A percentile compares a stretch with the other conserved stretches of the same genome.
These are phyloP conservation scores for Sophora flavescens DNA, from an alignment of 306 rosid species.

Conservation along the genomic window DNA sequence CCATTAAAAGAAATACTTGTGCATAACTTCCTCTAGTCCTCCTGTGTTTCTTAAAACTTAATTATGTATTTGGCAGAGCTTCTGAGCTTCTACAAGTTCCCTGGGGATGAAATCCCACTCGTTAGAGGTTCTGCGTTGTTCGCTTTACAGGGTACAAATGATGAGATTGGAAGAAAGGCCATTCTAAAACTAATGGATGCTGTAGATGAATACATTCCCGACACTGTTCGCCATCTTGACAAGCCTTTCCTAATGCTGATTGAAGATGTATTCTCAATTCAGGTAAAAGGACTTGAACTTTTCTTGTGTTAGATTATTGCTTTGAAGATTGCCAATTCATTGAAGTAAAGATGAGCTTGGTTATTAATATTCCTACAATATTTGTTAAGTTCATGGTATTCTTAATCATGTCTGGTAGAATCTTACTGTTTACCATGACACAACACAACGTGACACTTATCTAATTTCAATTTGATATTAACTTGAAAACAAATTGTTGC, in stretches of 20 bases:
- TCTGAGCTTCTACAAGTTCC: constrained; percentile 95
- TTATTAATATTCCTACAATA: constrained; percentile 18
- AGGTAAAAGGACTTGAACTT: constrained; percentile 59
- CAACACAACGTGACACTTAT: neutral
- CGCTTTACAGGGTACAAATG: constrained; percentile 94
- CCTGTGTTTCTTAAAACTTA: constrained; percentile 40
- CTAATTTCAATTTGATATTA: constrained; percentile 6
- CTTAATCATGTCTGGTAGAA: neutral
- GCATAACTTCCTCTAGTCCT: constrained; percentile 6
- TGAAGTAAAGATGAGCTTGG: constrained; percentile 4
- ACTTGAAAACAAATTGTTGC: neutral
- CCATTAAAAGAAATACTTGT: neutral
- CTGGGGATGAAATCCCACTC: constrained; percentile 97
- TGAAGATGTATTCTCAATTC: constrained; percentile 94
- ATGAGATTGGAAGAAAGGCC: constrained; percentile 91
- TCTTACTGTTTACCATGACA: neutral
- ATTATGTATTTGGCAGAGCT: constrained; percentile 72
- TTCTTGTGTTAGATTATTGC: neutral
- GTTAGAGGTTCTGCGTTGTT: constrained; percentile 92
- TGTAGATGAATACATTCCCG: constrained; percentile 93
- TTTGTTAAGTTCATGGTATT: neutral
- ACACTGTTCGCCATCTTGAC: constrained; percentile 96
- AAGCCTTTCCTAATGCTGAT: constrained; percentile 95
- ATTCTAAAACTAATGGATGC: constrained; percentile 92
- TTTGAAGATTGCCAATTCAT: constrained; percentile 18